Evolutionary conservation across 2,329 filamentous ascomycete genomes (phyloP), one percentile per base, ranked within the genome.

Genomic region (Boeremia lycopersici): DNA sequence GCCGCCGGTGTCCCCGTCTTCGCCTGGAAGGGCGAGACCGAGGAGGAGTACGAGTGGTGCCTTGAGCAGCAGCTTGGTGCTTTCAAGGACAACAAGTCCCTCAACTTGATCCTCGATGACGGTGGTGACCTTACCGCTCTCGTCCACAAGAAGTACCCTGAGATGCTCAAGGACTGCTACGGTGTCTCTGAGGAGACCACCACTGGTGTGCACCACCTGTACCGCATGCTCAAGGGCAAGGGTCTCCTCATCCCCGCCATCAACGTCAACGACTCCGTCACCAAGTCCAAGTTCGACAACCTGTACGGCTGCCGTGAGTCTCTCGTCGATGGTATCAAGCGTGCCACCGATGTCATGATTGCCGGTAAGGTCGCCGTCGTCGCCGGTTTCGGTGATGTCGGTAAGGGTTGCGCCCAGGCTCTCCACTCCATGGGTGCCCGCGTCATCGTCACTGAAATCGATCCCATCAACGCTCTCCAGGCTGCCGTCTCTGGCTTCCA

Each of bases 271-370:
- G 93, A 99, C 88, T 93, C 90, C 57, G 93, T 99, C 77, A 99
- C 95, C 81, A 99, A 98, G 89, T 96, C 92, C 82, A 99, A 99
- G 87, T 99, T 99, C 79, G 95, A 98, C 87, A 99, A 99, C 89
- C 84, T 98, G 67, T 99, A 98, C 87, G 93, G 95, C 76, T 98
- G 95, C 91, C 89, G 92, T 78, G 95, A 98, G 85, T 97, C 93
- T 63, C 89, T 99, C 72, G 88, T 99, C 74, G 95, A 99, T 79
- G 95, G 95, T 79, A 98, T 99, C 88, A 99, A 98, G 90, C 93
- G 93, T 84, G 93, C 95, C 72, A 99, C 95, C 79, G 93, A 99
- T 84, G 95, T 98, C 81, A 99, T 99, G 95, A 93, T 98, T 85
- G 95, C 95, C 76, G 95, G 95, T 79, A 98, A 99, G 89, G 87